phyloP scores from a whole-genome alignment of 2,329 filamentous ascomycete species.

The Stenocarpella maydis region DNA sequence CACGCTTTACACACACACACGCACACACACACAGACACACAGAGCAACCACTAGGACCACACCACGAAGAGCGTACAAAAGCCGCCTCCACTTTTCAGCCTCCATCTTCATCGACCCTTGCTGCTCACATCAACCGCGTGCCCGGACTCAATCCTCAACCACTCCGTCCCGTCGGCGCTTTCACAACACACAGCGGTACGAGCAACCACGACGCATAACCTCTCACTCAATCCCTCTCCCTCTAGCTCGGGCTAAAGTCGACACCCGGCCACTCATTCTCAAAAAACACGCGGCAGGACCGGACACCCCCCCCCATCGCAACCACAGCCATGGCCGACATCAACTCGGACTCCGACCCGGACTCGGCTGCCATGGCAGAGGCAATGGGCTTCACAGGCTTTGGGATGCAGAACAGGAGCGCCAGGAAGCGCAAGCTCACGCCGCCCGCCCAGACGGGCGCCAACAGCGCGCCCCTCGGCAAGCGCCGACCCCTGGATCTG shows the following conservation, averaged over 20 bases:
- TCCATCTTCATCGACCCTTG: not conserved
- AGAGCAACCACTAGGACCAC: no score
- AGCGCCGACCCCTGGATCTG: constrained; percentile 42
- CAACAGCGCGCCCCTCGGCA: constrained; percentile 50
- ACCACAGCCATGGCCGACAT: constrained; percentile 30
- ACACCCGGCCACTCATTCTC: not conserved
- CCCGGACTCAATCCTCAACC: not conserved
- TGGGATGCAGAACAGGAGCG: constrained; percentile 62
- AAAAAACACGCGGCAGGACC: no score
- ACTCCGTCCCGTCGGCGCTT: no score
- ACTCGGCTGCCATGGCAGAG: constrained; percentile 65
- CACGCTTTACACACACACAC: not conserved
- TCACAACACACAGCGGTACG: not conserved
- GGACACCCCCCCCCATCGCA: no score
- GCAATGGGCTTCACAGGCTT: constrained; percentile 80
- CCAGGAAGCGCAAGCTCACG: constrained; percentile 75
- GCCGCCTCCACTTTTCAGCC: constrained; percentile 20
- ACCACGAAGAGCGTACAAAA: not conserved
- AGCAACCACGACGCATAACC: no score
- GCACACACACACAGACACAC: no score
- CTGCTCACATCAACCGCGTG: not conserved
- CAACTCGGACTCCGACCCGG: constrained; percentile 38
- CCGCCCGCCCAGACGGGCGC: constrained; percentile 55
- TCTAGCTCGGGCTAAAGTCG: not conserved
- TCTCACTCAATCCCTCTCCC: not conserved